Conservation (phyloP, 345 rosid genomes). For the Balakata baccata region DNA sequence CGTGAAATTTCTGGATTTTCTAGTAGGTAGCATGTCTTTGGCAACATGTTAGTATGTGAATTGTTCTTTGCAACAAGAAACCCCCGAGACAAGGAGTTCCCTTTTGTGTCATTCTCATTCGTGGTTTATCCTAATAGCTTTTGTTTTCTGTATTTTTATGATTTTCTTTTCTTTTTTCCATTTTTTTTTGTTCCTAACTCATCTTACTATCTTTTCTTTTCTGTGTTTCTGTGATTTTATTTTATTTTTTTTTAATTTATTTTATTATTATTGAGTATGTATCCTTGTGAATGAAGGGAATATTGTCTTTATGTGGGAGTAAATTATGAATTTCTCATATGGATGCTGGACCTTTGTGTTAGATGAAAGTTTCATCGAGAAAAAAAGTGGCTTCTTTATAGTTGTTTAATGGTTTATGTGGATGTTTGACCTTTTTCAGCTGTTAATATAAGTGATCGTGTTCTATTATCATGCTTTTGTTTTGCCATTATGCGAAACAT, state of each 20-base stretch:
- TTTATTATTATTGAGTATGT: not conserved
- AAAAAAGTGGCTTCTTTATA: not conserved
- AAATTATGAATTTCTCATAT: not conserved
- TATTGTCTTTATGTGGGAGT: not conserved
- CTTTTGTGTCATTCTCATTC: no score
- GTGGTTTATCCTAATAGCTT: no score
- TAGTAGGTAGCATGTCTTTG: not conserved
- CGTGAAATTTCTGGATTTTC: not conserved
- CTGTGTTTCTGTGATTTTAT: no score
- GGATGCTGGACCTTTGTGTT: not conserved
- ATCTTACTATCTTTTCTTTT: no score
- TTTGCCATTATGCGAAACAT: not conserved
- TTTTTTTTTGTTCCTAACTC: no score
- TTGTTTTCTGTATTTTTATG: no score
- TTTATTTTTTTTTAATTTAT: no score
- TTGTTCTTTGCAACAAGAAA: not conserved
- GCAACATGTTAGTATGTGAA: not conserved
- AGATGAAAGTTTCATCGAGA: not conserved
- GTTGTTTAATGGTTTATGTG: not conserved
- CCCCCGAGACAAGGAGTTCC: no score
- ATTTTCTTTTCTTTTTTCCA: no score
- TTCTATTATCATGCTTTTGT: not conserved
- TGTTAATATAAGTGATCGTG: not conserved
- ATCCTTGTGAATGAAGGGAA: not conserved
- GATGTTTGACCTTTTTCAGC: not conserved